Evolutionary conservation across 2,329 filamentous ascomycete species (phyloP), one percentile per base, ranked within the genome.

Genomic region (Beauveria sp.): DNA sequence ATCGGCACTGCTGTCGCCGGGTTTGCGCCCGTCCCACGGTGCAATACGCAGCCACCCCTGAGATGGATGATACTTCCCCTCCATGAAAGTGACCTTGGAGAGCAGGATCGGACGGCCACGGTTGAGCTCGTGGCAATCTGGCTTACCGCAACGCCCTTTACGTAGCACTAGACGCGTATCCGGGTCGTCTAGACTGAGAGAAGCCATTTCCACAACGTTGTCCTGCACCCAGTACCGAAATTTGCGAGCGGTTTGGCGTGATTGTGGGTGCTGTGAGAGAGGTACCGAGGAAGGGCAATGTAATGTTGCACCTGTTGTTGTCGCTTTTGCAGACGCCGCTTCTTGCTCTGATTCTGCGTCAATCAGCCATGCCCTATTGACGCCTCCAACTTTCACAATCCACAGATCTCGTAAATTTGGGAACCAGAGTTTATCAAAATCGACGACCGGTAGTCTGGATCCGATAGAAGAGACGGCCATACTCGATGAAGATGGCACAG

Each of bases 161-260:
- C 68, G 66, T 18, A 75, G 61, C 8, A 76, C 69, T 10, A 69
- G 66, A 43, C 68, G 70, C 6, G 71, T 70, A 54, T 74, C 73
- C 8, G 73, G 65, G 20, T 75, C 73, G 40, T 69, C 65, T 4
- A 75, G 63, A 42, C 73, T 70, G 57, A 75, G 66, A 1, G 69
- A 65, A 10, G 72, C 70, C 67, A 75, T 74, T 62, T 76, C 74
- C 24, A 75, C 71, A 24, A 73, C 71, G 61, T 71, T 69, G 12
- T 74, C 72, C 47, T 74, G 67, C 49, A 75, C 70, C 73, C 74
- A 75, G 60, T 75, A 76, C 22, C 71, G 67, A 57, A 75, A 76
- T 61, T 75, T 71, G 20, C 72, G 71, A 5, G 74, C 74, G 52
- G 73, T 69, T 54, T 70, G 67, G 57, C 67, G 68, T 26, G 72